Base-by-base conservation (phyloP, 1,139 yeast species). In the Pichia sorboxylosa region DNA sequence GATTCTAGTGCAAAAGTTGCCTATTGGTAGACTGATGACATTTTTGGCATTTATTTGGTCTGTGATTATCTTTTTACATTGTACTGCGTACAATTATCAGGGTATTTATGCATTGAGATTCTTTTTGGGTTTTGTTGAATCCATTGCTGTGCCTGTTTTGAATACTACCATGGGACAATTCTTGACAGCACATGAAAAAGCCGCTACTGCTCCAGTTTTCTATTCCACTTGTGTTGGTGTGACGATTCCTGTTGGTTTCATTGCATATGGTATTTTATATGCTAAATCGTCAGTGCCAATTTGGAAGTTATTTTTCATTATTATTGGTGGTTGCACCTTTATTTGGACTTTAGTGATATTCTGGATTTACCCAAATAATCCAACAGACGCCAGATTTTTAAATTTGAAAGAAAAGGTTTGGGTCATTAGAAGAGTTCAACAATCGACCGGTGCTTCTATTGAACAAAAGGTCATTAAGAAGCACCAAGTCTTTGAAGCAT, bases 401-500 rank as follows among this genome's bases (percentile, higher is more conserved):
- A 39, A 52, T 6, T 40, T 37, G 3, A 52, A 55, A 28, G 64
- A 60, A 38, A 59, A 51, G 35, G 55, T 55, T 10, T 52, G 55
- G 51, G 47, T 54, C 4, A 57, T 60, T 26, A 48, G 58, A 38
- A 49, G 56, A 38, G 55, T 60, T 9, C 47, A 49, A 29, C 44
- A 52, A 5, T 29, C 42, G 15, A 47, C 61, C n/a, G 52, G 54
- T 34, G 45, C 63, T 3, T 49, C 65, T 4, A 54, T 61, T 29
- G 58, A 55, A 36, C 62, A 59, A 35, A 55, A 53, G 17, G 42
- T 41, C 4, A 50, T 61, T 40, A 62, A 61, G 40, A 55, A 41
- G 33, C 37, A 47, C 13, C 67, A 62, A 37, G 45, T 57, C 4
- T 31, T 52, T 20, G 67, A 62, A 43, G 55, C 59, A 4, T 33